These are phyloP conservation scores for Staphylotrichum longicolle DNA, from an alignment of 495 filamentous ascomycete genomes.

Conservation along the genomic window DNA sequence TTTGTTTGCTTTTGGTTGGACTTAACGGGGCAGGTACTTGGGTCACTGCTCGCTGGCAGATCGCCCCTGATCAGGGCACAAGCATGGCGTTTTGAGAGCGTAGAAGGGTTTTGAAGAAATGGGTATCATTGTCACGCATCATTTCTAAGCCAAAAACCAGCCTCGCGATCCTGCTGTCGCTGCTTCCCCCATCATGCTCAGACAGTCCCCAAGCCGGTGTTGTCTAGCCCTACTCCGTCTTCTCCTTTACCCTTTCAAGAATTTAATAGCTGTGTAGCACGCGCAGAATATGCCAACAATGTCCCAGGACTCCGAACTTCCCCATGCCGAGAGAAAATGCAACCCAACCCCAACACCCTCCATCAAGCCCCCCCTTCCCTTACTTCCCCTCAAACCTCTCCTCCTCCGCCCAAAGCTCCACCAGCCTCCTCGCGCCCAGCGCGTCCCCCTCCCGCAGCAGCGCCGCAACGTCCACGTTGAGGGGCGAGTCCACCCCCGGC, in stretches of 20 bases:
- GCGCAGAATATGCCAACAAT: too few species aligned
- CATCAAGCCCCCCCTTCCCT: conserved; percentile 1
- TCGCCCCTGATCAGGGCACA: conserved; percentile 3
- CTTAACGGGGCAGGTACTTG: background rate
- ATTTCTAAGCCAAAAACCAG: background rate
- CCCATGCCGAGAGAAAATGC: background rate
- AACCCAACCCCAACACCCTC: background rate
- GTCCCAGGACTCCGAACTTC: too few species aligned
- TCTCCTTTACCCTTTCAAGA: too few species aligned
- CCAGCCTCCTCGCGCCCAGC: conserved; percentile 73
- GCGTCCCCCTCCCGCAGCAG: conserved; percentile 72
- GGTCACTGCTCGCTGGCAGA: conserved; percentile 5
- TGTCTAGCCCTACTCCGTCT: too few species aligned
- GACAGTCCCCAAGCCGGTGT: background rate
- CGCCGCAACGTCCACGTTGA: conserved; percentile 86
- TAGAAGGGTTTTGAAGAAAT: conserved; percentile 16
- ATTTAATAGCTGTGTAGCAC: too few species aligned
- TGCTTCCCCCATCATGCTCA: background rate
- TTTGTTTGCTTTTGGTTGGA: conserved; percentile 12
- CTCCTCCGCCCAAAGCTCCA: conserved; percentile 71
- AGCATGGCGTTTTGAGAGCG: conserved; percentile 20
- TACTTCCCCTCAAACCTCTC: conserved; percentile 47
- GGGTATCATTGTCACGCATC: conserved; percentile 9
- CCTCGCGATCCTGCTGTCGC: background rate
- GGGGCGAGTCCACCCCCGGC: conserved; percentile 76